Base-by-base conservation (phyloP, 2,329 filamentous ascomycete genomes). In the Leptographium lundbergii region DNA sequence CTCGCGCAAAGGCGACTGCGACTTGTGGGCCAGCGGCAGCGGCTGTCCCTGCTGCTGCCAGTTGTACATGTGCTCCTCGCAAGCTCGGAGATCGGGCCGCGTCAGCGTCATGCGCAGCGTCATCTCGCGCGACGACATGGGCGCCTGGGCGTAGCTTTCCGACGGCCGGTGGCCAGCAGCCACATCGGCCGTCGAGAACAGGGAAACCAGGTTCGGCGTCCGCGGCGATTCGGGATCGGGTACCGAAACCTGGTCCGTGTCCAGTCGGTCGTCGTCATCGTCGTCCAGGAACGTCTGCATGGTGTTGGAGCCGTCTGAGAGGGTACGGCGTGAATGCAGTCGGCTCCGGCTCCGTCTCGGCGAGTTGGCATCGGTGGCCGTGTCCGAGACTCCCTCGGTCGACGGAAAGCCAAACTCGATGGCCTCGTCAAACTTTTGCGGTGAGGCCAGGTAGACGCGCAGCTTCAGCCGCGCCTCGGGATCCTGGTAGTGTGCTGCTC, bases 41-140 rank as follows among this genome's bases (percentile, higher is more conserved):
- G 61, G 70, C 36, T 70, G 67, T 22, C 65, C 61, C n/a, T 60
- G 67, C n/a, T 60, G 67, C 66, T 86, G 81, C 83, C 85, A 88
- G 50, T 84, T 84, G 66, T 91, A 89, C 19, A 89, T 78, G 61
- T 85, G 78, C 13, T 86, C 82, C 62, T 92, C 87, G 62, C 85
- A 78, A 5, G 86, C 85, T 50, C 91, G 85, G 54, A 97, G 78
- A 69, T 97, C 92, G 0, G 91, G 89, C 54, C 91, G 80, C 4
- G 94, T 97, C 58, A 97, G 79, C 0, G 92, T 97, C 91, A 97
- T 95, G 55, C 91, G 88, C 55, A 97, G 74, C 3, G 94, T 97
- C 91, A 96, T 96, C 71, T 97, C 91, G 39, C 91, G 81, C 59
- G 82, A 86, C 39, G 80, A 78, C 0, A 78, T 74, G 2, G 81